These are phyloP conservation scores for Russula vinacea DNA, from an alignment of 768 basidiomycete species.

Conservation along the genomic window DNA sequence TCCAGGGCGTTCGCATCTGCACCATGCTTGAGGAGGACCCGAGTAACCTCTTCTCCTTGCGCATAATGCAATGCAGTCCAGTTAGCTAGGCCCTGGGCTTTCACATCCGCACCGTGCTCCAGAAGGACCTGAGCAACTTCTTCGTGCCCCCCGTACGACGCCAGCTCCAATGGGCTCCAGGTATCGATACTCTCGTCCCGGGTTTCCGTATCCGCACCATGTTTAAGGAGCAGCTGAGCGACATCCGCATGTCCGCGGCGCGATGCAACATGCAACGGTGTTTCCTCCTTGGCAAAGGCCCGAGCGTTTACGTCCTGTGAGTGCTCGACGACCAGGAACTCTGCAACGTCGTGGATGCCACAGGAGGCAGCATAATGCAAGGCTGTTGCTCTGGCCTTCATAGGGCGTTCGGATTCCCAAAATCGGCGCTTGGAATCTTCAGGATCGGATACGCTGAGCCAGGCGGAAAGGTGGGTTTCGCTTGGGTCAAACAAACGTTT, in stretches of 20 bases:
- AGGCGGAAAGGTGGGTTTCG: not conserved
- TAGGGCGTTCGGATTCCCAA: not conserved
- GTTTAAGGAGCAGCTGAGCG: too few relatives aligned
- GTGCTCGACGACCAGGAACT: not conserved
- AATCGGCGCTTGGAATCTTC: not conserved
- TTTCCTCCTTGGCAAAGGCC: not conserved
- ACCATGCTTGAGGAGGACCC: too few relatives aligned
- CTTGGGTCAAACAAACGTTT: not conserved
- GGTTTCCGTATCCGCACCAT: not conserved
- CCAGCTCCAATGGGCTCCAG: too few relatives aligned
- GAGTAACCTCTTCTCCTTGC: too few relatives aligned
- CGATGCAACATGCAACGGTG: not conserved
- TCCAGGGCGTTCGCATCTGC: too few relatives aligned
- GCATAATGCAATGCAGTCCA: too few relatives aligned
- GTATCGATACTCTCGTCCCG: too few relatives aligned
- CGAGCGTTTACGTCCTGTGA: not conserved
- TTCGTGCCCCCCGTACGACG: not conserved
- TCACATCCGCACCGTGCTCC: not conserved
- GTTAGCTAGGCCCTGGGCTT: not conserved
- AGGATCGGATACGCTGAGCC: too few relatives aligned
- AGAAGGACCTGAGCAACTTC: slow-evolving; percentile 1
- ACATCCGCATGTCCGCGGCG: not conserved
- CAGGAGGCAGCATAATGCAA: not conserved
- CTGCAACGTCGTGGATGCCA: not conserved
- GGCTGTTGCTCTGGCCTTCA: not conserved